Conservation (phyloP, 352 stramenopile genomes). For the Pythium phragmitis region DNA sequence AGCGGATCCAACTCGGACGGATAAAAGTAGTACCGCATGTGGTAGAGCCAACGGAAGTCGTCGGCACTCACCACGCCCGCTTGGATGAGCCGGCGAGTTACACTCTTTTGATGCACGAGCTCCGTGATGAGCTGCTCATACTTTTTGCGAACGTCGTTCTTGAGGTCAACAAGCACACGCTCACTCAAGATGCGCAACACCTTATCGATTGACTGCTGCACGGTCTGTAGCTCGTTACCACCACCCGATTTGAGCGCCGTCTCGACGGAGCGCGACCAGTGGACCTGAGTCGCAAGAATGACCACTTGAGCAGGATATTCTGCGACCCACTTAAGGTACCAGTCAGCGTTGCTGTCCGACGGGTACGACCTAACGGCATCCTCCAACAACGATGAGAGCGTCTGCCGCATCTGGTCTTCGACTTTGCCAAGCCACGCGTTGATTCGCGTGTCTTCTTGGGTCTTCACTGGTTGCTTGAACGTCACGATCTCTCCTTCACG, state of each 20-base stretch:
- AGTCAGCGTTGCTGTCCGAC: slow-evolving; percentile 68
- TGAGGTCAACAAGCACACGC: slow-evolving; percentile 94
- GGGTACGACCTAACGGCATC: slow-evolving; percentile 86
- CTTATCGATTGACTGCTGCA: slow-evolving; percentile 69
- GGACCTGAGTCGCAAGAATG: slow-evolving; percentile 97
- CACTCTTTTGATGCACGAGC: slow-evolving; percentile 99
- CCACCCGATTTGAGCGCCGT: slow-evolving; percentile 70
- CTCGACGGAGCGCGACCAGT: slow-evolving; percentile 97
- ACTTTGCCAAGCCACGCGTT: slow-evolving; percentile 97
- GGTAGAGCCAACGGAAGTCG: slow-evolving; percentile 99
- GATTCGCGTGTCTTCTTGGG: slow-evolving; percentile 89
- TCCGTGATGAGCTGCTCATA: slow-evolving; percentile 99
- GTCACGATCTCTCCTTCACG: slow-evolving; percentile 98
- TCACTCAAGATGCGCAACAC: slow-evolving; percentile 96
- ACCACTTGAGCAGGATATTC: slow-evolving; percentile 98
- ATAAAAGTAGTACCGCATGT: slow-evolving; percentile 98
- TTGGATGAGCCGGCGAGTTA: slow-evolving; percentile 92
- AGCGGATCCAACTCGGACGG: slow-evolving; percentile 75
- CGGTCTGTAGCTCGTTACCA: slow-evolving; percentile 38
- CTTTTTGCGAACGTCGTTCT: slow-evolving; percentile 96
- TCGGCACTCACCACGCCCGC: slow-evolving; percentile 74
- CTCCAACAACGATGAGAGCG: slow-evolving; percentile 94
- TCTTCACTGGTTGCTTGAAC: slow-evolving; percentile 92
- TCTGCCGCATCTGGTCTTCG: slow-evolving; percentile 96
- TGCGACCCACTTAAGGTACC: slow-evolving; percentile 97